Conservation (phyloP, 805 yeast species). For the Pichia cabralensis region DNA sequence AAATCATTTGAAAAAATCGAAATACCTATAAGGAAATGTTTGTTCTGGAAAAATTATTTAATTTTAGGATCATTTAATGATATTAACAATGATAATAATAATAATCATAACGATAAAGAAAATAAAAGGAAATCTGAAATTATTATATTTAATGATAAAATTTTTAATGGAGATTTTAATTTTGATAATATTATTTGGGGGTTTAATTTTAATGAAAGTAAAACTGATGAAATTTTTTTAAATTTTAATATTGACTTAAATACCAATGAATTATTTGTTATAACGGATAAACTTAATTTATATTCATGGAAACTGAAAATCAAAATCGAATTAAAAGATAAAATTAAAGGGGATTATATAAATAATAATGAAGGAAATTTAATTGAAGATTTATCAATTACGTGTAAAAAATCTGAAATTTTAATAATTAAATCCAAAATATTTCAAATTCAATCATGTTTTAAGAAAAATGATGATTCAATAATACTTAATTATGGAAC, state of each 20-base stretch:
- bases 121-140: slow-evolving; percentile 21
- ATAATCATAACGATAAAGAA: slow-evolving; percentile 16
- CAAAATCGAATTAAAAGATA: neutral
- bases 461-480: slow-evolving; percentile 15
- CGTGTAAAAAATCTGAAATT: slow-evolving; percentile 4
- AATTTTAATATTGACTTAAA: slow-evolving; percentile 21
- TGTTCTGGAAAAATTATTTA: slow-evolving; percentile 27
- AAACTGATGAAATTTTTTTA: slow-evolving; percentile 20
- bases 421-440: slow-evolving; percentile 17
- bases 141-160: slow-evolving; percentile 19
- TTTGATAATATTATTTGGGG: slow-evolving; percentile 27
- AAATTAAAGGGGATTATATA: slow-evolving; percentile 1
- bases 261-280: slow-evolving; percentile 22
- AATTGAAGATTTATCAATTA: slow-evolving; percentile 2
- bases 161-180: slow-evolving; percentile 15
- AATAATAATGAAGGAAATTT: neutral
- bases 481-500: slow-evolving; percentile 19
- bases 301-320: slow-evolving; percentile 25
- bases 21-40: slow-evolving; percentile 28
- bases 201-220: slow-evolving; percentile 23
- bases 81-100: slow-evolving; percentile 12
- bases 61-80: slow-evolving; percentile 18
- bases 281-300: slow-evolving; percentile 24
- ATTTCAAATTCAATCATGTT: slow-evolving; percentile 21
- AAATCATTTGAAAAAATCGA: slow-evolving; percentile 15